Evolutionary conservation across 1,284 basidiomycete species (phyloP).

Genomic region (Cryptococcus sp.): DNA sequence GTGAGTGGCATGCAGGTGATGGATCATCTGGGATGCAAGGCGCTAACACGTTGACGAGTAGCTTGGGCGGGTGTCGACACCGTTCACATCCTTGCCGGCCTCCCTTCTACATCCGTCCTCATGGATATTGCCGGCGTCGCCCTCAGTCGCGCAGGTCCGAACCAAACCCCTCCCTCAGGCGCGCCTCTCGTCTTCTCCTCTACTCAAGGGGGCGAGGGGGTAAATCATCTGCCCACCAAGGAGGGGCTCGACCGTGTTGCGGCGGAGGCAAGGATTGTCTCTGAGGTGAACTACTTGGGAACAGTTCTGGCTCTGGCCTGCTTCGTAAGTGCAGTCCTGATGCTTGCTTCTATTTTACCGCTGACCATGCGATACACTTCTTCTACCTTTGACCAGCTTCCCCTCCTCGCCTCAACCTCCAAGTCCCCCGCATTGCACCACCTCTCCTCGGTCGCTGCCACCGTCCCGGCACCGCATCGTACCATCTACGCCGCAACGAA

Average conservation of each 20-base stretch:
- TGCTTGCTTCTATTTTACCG: neutral
- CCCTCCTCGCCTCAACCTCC: conserved; percentile 68
- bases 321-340: conserved; percentile 39
- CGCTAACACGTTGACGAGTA: conserved; percentile 34
- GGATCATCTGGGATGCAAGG: neutral
- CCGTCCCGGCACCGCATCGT: conserved; percentile 80
- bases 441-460: conserved; percentile 73
- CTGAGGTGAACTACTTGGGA: conserved; percentile 53
- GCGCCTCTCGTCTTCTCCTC: conserved; percentile 5
- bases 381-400: conserved; percentile 66
- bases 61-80: conserved; percentile 82
- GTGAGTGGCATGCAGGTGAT: conserved; percentile 51
- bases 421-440: conserved; percentile 69
- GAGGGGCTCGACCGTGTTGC: conserved; percentile 48
- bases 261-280: conserved; percentile 44
- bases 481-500: conserved; percentile 82
- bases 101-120: conserved; percentile 75
- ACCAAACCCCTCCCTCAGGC: conserved; percentile 2
- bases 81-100: conserved; percentile 76
- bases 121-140: conserved; percentile 52
- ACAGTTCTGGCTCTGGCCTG: conserved; percentile 52
- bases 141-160: neutral
- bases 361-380: neutral
- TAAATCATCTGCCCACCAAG: neutral
- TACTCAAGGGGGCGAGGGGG: neutral